These are phyloP conservation scores for Diplodia seriata DNA, from an alignment of 2,329 filamentous ascomycete genomes.

Conservation along the genomic window DNA sequence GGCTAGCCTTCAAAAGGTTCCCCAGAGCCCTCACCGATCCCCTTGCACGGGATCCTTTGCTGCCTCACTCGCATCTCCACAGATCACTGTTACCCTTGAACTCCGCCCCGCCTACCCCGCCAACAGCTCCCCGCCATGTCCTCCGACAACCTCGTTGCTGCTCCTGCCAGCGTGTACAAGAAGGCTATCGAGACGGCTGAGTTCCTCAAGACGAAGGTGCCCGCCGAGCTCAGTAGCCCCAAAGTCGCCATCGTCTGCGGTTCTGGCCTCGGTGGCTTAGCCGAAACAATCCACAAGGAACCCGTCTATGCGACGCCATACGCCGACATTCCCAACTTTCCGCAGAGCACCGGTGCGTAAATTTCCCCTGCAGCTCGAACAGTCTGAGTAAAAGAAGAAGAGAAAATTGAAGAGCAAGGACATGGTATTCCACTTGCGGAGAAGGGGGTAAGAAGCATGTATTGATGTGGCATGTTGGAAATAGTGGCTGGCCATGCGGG, in stretches of 20 bases:
- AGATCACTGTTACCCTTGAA: not conserved
- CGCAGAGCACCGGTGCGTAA: constrained; percentile 63
- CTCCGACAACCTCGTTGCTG: constrained; percentile 9
- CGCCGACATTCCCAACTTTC: constrained; percentile 66
- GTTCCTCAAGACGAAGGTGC: constrained; percentile 59
- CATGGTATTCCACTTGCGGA: not conserved
- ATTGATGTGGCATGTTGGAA: constrained; percentile 37
- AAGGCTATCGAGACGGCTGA: constrained; percentile 58
- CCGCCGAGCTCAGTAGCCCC: constrained; percentile 58
- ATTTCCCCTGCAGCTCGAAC: not conserved
- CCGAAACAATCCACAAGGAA: constrained; percentile 60
- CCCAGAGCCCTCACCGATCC: not conserved
- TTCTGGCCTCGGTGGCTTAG: constrained; percentile 68
- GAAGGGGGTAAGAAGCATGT: not conserved
- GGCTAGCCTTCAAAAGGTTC: constrained; percentile 1
- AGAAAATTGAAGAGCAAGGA: not conserved
- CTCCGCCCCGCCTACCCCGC: not conserved
- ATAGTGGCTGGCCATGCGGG: constrained; percentile 67
- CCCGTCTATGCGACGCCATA: constrained; percentile 63
- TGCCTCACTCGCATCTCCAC: not conserved
- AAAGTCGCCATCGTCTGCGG: constrained; percentile 70
- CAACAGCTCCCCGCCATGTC: constrained; percentile 16
- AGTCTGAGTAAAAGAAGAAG: not conserved
- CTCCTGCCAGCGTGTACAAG: constrained; percentile 44
- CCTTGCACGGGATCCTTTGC: not conserved